Percentiles rank a stretch among this genome's conserved stretches.
phyloP scores from a whole-genome alignment of 495 filamentous ascomycete species.

The Penicillium canariense region DNA sequence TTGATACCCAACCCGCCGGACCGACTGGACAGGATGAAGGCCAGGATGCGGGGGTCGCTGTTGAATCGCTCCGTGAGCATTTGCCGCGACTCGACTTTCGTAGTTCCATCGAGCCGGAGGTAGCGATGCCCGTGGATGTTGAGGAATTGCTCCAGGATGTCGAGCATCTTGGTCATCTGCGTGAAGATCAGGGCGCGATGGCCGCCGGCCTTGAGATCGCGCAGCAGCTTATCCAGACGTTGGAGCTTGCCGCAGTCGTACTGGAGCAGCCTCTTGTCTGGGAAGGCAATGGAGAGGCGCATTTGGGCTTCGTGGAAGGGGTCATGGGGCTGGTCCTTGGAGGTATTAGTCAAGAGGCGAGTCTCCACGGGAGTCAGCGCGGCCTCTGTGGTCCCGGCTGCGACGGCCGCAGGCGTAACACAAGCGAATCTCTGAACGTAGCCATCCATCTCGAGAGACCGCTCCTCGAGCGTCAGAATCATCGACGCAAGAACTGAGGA shows the following conservation, averaged over 20 bases:
- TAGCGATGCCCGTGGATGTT: constrained; percentile 98
- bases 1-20: constrained; percentile 97
- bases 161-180: constrained; percentile 98
- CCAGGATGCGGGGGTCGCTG: constrained; percentile 84
- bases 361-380: constrained; percentile 64
- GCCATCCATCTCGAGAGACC: constrained; percentile 65
- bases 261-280: constrained; percentile 89
- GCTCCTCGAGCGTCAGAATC: constrained; percentile 69
- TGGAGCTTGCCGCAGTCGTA: constrained; percentile 99
- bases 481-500: constrained; percentile 68
- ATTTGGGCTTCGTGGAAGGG: constrained; percentile 93
- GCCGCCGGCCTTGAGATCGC: constrained; percentile 81
- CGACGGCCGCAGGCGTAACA: constrained; percentile 83
- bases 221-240: constrained; percentile 79
- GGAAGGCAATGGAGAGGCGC: constrained; percentile 92
- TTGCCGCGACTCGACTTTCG: constrained; percentile 92
- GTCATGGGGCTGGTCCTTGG: constrained; percentile 62
- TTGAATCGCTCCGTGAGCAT: constrained; percentile 97
- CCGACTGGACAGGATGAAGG: constrained; percentile 91
- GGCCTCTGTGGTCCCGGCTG: constrained; percentile 68
- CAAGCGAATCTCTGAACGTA: constrained; percentile 87
- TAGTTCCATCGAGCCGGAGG: constrained; percentile 89
- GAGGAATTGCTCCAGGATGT: constrained; percentile 96
- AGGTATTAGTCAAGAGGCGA: constrained; percentile 47
- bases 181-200: constrained; percentile 97